phyloP scores from a whole-genome alignment of 2,329 filamentous ascomycete species.

The Pseudogymnoascus sp. region DNA sequence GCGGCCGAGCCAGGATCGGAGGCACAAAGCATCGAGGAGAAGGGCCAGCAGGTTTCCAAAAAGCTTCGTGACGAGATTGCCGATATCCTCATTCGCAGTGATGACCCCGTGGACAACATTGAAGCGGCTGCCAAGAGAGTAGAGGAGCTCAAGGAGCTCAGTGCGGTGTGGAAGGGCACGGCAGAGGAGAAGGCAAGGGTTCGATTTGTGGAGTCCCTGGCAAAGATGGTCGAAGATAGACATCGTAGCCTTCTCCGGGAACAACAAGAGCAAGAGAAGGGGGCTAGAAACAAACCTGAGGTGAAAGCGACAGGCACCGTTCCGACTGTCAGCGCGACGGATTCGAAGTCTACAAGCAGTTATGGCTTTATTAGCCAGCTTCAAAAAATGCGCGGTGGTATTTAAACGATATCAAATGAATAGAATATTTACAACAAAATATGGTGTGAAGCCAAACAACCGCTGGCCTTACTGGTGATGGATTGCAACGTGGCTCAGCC shows the following conservation, averaged over 20 bases:
- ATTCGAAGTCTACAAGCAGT: slow-evolving; percentile 24
- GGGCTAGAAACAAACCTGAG: slow-evolving; percentile 19
- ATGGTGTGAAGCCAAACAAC: not conserved
- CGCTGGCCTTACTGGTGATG: not conserved
- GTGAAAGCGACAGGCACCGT: not conserved
- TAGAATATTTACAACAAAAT: not conserved
- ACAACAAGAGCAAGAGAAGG: slow-evolving; percentile 27
- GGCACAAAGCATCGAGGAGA: slow-evolving; percentile 70
- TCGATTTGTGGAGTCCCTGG: slow-evolving; percentile 75
- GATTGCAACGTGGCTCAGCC: not conserved
- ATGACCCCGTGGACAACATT: slow-evolving; percentile 59
- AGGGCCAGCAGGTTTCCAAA: slow-evolving; percentile 74
- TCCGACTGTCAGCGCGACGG: slow-evolving; percentile 18
- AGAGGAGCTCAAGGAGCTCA: slow-evolving; percentile 69
- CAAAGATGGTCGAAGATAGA: slow-evolving; percentile 75
- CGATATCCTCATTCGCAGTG: slow-evolving; percentile 53
- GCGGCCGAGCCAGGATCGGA: slow-evolving; percentile 67
- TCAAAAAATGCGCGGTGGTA: slow-evolving; percentile 31
- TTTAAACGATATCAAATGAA: slow-evolving; percentile 17
- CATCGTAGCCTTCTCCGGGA: slow-evolving; percentile 31
- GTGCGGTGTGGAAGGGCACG: slow-evolving; percentile 88
- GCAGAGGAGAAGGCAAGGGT: slow-evolving; percentile 81
- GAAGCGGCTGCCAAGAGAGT: slow-evolving; percentile 69
- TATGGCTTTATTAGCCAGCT: slow-evolving; percentile 33
- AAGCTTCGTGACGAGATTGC: slow-evolving; percentile 66